Conservation (phyloP, 768 basidiomycete genomes). For the Strobilomyces echinocephalus region DNA sequence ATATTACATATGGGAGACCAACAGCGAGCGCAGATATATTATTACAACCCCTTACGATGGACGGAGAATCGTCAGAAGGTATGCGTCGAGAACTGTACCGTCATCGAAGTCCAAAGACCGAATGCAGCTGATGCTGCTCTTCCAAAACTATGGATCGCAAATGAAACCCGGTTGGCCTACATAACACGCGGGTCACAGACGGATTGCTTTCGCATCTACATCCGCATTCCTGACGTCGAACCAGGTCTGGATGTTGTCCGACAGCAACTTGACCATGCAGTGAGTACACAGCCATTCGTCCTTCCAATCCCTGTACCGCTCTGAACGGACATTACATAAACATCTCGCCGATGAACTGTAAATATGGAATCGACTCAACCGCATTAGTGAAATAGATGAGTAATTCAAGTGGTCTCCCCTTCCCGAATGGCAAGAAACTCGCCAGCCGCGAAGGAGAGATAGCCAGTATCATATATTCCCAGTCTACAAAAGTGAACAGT, state of each 20-base stretch:
- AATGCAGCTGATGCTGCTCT: neutral
- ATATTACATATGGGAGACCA: conserved; percentile 2
- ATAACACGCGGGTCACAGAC: neutral
- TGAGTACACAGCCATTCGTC: conserved; percentile 31
- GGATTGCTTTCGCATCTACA: neutral
- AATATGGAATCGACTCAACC: conserved; percentile 6
- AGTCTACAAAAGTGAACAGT: conserved; percentile 8
- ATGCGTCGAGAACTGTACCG: neutral
- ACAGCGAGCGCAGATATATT: neutral
- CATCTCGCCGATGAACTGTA: conserved; percentile 12
- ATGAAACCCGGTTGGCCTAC: neutral
- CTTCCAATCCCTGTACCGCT: conserved; percentile 24
- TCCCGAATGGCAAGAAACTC: conserved; percentile 3
- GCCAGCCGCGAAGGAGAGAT: neutral
- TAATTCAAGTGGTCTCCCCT: conserved; percentile 4
- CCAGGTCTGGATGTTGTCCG: conserved; percentile 9
- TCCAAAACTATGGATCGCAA: neutral
- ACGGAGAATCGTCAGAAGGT: neutral
- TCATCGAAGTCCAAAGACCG: neutral
- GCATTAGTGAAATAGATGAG: conserved; percentile 3
- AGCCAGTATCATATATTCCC: conserved; percentile 13
- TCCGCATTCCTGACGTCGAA: conserved; percentile 1
- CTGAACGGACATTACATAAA: conserved; percentile 17
- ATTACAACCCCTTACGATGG: neutral
- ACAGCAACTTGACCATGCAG: conserved; percentile 25